Evolutionary conservation across 2,329 filamentous ascomycete genomes (phyloP).

Genomic region (Aureobasidium sp.): DNA sequence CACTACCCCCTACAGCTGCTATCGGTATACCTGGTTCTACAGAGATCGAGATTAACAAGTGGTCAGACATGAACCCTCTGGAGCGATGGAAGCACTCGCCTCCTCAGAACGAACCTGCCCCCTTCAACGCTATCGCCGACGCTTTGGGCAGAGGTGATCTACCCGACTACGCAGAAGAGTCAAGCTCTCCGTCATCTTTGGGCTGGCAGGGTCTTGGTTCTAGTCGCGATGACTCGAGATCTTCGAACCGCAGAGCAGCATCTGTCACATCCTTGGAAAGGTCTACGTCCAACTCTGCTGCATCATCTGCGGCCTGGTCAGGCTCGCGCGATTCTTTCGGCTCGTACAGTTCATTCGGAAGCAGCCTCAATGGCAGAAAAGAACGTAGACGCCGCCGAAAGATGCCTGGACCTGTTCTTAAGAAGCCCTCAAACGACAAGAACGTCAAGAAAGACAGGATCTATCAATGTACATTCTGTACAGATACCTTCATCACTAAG

Average conservation of each 20-base stretch:
- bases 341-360: conserved; percentile 45
- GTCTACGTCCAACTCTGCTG: conserved; percentile 36
- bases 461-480: conserved; percentile 52
- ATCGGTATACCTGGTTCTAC: conserved; percentile 63
- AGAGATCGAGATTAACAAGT: conserved; percentile 25
- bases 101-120: conserved; percentile 60
- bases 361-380: conserved; percentile 45
- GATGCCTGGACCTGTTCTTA: conserved; percentile 19
- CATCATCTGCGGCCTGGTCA: conserved; percentile 43
- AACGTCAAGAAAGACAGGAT: conserved; percentile 31
- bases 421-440: conserved; percentile 28
- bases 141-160: conserved; percentile 39
- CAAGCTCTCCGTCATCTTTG: conserved; percentile 27
- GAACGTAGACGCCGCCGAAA: conserved; percentile 45
- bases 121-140: conserved; percentile 54
- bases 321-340: conserved; percentile 48
- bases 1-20: conserved; percentile 53
- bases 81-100: conserved; percentile 58
- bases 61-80: conserved; percentile 15
- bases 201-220: conserved; percentile 40
- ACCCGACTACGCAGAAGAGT: conserved; percentile 18
- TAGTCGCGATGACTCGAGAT: conserved; percentile 37
- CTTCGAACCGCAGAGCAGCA: conserved; percentile 43
- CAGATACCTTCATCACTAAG: conserved; percentile 48
- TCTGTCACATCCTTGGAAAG: conserved; percentile 49